phyloP scores from a whole-genome alignment of 2,329 filamentous ascomycete genomes.

The Daldinia eschscholtzii region DNA sequence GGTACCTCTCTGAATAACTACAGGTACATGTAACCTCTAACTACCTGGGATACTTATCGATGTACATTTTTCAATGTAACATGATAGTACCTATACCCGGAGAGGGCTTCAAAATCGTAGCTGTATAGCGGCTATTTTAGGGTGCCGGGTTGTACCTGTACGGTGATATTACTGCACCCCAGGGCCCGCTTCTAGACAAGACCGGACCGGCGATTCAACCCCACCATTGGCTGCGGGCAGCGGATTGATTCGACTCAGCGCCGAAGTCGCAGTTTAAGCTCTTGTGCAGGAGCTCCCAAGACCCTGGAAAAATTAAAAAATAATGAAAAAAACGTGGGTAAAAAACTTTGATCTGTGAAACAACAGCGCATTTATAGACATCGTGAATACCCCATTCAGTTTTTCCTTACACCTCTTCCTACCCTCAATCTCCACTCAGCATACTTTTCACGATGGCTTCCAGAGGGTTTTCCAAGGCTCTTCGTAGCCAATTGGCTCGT shows the following conservation, averaged over 20 bases:
- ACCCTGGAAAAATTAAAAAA: constrained; percentile 33
- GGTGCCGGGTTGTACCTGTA: constrained; percentile 2
- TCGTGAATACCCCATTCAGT: constrained; percentile 34
- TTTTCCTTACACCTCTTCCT: constrained; percentile 47
- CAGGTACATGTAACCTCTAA: too few species aligned
- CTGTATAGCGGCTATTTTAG: background rate
- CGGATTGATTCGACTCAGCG: constrained; percentile 47
- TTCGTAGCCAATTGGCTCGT: constrained; percentile 73
- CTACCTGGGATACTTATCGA: background rate
- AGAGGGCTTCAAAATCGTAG: background rate
- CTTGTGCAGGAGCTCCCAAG: constrained; percentile 30
- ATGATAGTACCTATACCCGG: constrained; percentile 4
- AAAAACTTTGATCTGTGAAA: constrained; percentile 22
- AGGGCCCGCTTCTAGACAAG: constrained; percentile 12
- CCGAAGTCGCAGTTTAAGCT: constrained; percentile 48
- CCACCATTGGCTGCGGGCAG: constrained; percentile 41
- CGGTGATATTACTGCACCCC: constrained; percentile 18
- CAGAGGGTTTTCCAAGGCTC: constrained; percentile 76
- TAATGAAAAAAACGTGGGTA: constrained; percentile 28
- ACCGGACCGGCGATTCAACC: constrained; percentile 34
- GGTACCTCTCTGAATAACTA: too few species aligned
- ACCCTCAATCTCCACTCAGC: constrained; percentile 51
- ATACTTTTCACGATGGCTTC: constrained; percentile 76
- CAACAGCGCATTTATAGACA: constrained; percentile 18
- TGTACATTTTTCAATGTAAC: background rate